phyloP scores from a whole-genome alignment of 371 early-diverging fungal species.

The Saksenaea vasiformis region DNA sequence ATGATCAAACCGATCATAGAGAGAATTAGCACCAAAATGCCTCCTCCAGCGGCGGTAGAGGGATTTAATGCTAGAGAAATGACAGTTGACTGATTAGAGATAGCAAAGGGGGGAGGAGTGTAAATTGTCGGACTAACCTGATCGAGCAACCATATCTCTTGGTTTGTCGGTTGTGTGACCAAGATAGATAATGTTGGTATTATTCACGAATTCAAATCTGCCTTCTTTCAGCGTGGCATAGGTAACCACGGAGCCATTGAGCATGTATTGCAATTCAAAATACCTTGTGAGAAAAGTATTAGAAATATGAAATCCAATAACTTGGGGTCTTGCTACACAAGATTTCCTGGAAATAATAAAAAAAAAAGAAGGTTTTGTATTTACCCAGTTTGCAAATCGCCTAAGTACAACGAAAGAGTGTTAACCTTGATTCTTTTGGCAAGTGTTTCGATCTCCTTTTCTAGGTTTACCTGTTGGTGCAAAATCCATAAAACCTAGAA shows the following conservation, averaged over 20 bases:
- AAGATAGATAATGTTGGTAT: slow-evolving; percentile 25
- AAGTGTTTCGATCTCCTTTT: neutral
- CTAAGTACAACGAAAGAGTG: slow-evolving; percentile 2
- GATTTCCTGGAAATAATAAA: neutral
- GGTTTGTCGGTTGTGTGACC: slow-evolving; percentile 30
- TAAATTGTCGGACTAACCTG: slow-evolving; percentile 10
- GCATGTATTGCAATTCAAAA: slow-evolving; percentile 28
- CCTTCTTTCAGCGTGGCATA: slow-evolving; percentile 29
- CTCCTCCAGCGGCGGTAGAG: slow-evolving; percentile 6
- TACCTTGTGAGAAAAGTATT: slow-evolving; percentile 14
- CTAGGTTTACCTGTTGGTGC: slow-evolving; percentile 19
- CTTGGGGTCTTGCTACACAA: neutral
- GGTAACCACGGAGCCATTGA: slow-evolving; percentile 19
- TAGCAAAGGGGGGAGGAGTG: neutral
- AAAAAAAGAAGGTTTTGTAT: neutral
- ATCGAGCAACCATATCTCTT: slow-evolving; percentile 19
- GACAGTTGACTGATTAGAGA: neutral
- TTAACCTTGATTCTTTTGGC: neutral
- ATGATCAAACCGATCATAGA: slow-evolving; percentile 19
- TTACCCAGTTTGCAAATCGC: slow-evolving; percentile 22
- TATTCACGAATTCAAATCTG: slow-evolving; percentile 17
- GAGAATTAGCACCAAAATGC: slow-evolving; percentile 23
- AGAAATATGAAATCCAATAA: neutral
- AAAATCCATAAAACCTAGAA: slow-evolving; percentile 25
- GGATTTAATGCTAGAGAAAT: slow-evolving; percentile 32